A percentile compares a stretch with the other conserved stretches of the same genome.
These are phyloP conservation scores for Cyberlindnera misumaiensis DNA, from an alignment of 805 yeast genomes.

Conservation along the genomic window DNA sequence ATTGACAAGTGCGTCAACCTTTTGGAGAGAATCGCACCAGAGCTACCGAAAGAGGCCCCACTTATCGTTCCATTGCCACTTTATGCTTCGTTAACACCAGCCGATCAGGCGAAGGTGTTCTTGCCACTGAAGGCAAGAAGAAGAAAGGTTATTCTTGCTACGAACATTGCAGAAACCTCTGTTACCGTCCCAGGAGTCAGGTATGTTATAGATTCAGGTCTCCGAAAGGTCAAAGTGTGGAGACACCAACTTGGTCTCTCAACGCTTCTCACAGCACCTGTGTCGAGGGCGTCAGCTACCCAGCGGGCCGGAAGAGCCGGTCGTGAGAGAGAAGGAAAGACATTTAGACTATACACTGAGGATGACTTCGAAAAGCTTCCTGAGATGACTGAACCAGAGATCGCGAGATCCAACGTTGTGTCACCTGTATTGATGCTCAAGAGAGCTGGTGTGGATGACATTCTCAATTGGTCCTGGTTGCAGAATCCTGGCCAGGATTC, in stretches of 20 bases:
- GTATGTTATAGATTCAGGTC: slow-evolving; percentile 88
- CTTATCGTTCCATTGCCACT: slow-evolving; percentile 71
- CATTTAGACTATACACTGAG: slow-evolving; percentile 79
- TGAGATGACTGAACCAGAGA: slow-evolving; percentile 88
- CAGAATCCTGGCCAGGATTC: slow-evolving; percentile 84
- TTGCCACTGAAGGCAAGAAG: slow-evolving; percentile 52
- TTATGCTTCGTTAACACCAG: slow-evolving; percentile 90
- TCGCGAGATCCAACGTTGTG: slow-evolving; percentile 76
- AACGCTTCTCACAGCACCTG: slow-evolving; percentile 86
- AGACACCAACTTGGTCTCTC: slow-evolving; percentile 87
- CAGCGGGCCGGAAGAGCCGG: slow-evolving; percentile 99
- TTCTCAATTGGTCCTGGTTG: slow-evolving; percentile 86
- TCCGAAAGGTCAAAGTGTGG: slow-evolving; percentile 92
- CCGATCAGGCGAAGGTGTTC: slow-evolving; percentile 77
- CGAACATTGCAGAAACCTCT: slow-evolving; percentile 97
- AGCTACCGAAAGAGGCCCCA: slow-evolving; percentile 71
- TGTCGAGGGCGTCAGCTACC: slow-evolving; percentile 89
- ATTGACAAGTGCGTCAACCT: slow-evolving; percentile 76
- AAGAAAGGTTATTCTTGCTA: slow-evolving; percentile 84
- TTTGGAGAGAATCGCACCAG: slow-evolving; percentile 53
- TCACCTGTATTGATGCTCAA: slow-evolving; percentile 82
- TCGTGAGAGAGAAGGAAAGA: slow-evolving; percentile 89
- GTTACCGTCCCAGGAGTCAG: slow-evolving; percentile 92
- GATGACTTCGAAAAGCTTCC: slow-evolving; percentile 55
- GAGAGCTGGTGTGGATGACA: slow-evolving; percentile 74